Conservation (phyloP, 1,284 basidiomycete genomes). For the Pseudozyma thailandica region DNA sequence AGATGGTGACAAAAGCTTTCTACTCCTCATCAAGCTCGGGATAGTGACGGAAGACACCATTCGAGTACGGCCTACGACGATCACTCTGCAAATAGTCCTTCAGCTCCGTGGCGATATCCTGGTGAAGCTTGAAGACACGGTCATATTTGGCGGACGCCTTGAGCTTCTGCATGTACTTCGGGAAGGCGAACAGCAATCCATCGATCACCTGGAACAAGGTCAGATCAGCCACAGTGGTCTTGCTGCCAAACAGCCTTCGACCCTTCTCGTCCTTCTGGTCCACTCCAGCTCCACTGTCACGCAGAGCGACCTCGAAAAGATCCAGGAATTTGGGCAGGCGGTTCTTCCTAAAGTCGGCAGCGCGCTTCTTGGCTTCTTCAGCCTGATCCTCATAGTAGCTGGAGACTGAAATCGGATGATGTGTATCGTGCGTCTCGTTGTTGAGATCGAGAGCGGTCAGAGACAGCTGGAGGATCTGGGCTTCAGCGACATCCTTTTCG, state of each 20-base stretch:
- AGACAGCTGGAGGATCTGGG: conserved; percentile 70
- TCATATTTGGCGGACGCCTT: conserved; percentile 63
- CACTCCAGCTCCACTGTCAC: conserved; percentile 4
- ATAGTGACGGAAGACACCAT: conserved; percentile 72
- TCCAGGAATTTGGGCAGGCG: conserved; percentile 72
- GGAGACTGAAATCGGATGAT: conserved; percentile 42
- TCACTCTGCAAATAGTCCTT: conserved; percentile 71
- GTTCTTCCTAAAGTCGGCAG: conserved; percentile 69
- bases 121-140: conserved; percentile 53
- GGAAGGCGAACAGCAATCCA: conserved; percentile 72
- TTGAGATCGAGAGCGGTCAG: conserved; percentile 71
- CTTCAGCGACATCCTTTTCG: conserved; percentile 34
- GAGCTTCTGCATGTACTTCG: conserved; percentile 68
- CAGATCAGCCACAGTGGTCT: conserved; percentile 72
- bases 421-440: conserved; percentile 70
- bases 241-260: conserved; percentile 69
- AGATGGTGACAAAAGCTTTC: too few species aligned
- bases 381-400: conserved; percentile 72
- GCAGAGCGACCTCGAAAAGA: conserved; percentile 69
- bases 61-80: conserved; percentile 69
- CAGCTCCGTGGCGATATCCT: conserved; percentile 66
- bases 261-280: conserved; percentile 52
- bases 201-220: conserved; percentile 70
- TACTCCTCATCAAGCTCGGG: conserved; percentile 70
- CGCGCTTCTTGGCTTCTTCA: conserved; percentile 65